These are phyloP conservation scores for Gnaphalium uliginosum DNA, from an alignment of 129 eudicot species.

Conservation along the genomic window DNA sequence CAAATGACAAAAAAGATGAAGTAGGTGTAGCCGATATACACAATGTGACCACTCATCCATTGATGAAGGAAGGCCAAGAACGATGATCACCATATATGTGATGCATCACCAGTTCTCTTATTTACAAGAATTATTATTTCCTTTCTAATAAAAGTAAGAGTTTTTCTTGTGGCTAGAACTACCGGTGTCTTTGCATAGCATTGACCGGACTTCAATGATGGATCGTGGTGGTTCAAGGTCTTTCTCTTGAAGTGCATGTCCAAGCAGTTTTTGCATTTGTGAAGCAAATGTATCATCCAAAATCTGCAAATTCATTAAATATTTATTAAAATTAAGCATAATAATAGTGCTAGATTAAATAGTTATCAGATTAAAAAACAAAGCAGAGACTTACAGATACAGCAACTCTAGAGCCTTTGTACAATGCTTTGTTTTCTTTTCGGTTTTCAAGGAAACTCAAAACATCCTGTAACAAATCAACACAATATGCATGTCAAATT, in stretches of 20 bases:
- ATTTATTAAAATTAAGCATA: background rate
- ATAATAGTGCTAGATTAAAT: background rate
- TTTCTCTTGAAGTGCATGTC: slow-evolving; percentile 72
- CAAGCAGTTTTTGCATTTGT: slow-evolving; percentile 77
- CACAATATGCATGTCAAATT: slow-evolving; percentile 22
- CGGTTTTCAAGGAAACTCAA: slow-evolving; percentile 76
- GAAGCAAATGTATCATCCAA: slow-evolving; percentile 86
- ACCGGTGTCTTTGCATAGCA: slow-evolving; percentile 73
- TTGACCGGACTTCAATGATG: slow-evolving; percentile 63
- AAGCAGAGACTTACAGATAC: slow-evolving; percentile 61
- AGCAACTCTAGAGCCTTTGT: slow-evolving; percentile 71
- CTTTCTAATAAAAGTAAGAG: slow-evolving; percentile 51
- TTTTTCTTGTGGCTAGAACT: slow-evolving; percentile 51
- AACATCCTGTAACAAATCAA: slow-evolving; percentile 63
- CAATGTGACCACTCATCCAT: slow-evolving; percentile 19
- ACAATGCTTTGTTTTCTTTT: slow-evolving; percentile 77
- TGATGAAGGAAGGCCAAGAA: slow-evolving; percentile 9
- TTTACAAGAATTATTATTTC: slow-evolving; percentile 25
- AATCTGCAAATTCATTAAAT: slow-evolving; percentile 40
- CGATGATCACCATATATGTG: slow-evolving; percentile 11
- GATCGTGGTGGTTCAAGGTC: slow-evolving; percentile 81
- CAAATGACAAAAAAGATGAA: slow-evolving; percentile 7
- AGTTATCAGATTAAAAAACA: background rate
- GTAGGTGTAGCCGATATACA: slow-evolving; percentile 12
- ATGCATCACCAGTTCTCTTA: slow-evolving; percentile 27